phyloP scores from a whole-genome alignment of 139 green algal genomes.

The Dunaliella primolecta region DNA sequence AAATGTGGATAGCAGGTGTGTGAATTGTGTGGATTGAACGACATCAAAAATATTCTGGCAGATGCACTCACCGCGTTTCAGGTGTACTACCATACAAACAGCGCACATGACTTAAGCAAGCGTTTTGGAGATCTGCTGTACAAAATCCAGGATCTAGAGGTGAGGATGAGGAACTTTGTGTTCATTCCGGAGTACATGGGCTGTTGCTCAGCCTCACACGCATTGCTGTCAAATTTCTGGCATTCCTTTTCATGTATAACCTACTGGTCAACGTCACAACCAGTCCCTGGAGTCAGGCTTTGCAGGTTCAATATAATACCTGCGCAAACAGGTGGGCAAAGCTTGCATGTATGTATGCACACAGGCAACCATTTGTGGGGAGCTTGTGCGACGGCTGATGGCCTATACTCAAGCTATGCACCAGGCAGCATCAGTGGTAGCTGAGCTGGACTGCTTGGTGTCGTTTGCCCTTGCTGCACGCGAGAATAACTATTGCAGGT shows the following conservation, averaged over 20 bases:
- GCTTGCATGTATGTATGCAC: not conserved
- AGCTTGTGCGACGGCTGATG: constrained; percentile 56
- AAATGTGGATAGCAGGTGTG: too few species aligned
- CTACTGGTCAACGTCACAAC: not conserved
- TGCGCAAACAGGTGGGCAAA: not conserved
- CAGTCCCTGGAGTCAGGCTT: not conserved
- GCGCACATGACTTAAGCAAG: constrained; percentile 55
- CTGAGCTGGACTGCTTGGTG: constrained; percentile 81
- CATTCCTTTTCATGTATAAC: not conserved
- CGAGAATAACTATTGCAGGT: constrained; percentile 42
- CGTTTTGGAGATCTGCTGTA: constrained; percentile 76
- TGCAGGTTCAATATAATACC: not conserved
- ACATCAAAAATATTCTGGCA: too few species aligned
- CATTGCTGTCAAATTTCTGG: not conserved
- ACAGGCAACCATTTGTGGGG: constrained; percentile 52
- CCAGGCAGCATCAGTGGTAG: constrained; percentile 36
- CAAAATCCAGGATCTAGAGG: constrained; percentile 81
- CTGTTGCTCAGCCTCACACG: not conserved
- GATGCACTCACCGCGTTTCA: too few species aligned
- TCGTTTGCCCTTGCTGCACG: constrained; percentile 59
- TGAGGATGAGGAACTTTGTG: constrained; percentile 1
- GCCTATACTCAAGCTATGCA: constrained; percentile 37
- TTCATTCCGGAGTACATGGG: not conserved
- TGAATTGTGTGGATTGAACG: too few species aligned
- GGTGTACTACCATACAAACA: constrained; percentile 65